A percentile compares a stretch with the other conserved stretches of the same genome.
phyloP scores from a whole-genome alignment of 257 asterid genomes.

The Penstemon eatonii region DNA sequence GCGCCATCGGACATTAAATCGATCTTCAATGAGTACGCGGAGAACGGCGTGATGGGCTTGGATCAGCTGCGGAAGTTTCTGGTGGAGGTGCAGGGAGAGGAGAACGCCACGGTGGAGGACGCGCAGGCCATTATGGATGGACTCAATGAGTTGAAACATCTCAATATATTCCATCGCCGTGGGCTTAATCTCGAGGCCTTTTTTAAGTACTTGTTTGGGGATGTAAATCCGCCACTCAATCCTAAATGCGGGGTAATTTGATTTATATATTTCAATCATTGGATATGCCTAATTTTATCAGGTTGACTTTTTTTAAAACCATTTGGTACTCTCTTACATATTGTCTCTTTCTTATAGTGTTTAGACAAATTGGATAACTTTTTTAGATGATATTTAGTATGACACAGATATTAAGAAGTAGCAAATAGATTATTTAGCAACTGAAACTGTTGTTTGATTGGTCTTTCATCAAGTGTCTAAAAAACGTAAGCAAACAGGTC shows the following conservation, averaged over 20 bases:
- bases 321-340: no score
- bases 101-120: conserved; percentile 45
- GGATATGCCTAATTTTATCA: no score
- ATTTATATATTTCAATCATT: no score
- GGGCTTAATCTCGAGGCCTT: conserved; percentile 48
- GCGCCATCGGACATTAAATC: conserved; percentile 50
- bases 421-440: no score
- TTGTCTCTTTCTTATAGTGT: no score
- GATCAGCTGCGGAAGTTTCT: conserved; percentile 47
- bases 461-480: no score
- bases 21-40: conserved; percentile 41
- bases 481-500: no score
- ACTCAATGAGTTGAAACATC: conserved; percentile 25
- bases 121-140: conserved; percentile 46
- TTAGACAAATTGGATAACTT: no score
- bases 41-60: conserved; percentile 44
- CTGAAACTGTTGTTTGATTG: no score
- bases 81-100: conserved; percentile 48
- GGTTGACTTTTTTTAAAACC: no score
- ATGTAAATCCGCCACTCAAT: conserved; percentile 43
- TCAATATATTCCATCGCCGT: conserved; percentile 42
- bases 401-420: no score
- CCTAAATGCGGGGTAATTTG: conserved; percentile 43
- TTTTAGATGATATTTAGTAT: no score
- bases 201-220: conserved; percentile 52